These are phyloP conservation scores for Zostera marina DNA, from an alignment of 116 monocot genomes.

Conservation along the genomic window DNA sequence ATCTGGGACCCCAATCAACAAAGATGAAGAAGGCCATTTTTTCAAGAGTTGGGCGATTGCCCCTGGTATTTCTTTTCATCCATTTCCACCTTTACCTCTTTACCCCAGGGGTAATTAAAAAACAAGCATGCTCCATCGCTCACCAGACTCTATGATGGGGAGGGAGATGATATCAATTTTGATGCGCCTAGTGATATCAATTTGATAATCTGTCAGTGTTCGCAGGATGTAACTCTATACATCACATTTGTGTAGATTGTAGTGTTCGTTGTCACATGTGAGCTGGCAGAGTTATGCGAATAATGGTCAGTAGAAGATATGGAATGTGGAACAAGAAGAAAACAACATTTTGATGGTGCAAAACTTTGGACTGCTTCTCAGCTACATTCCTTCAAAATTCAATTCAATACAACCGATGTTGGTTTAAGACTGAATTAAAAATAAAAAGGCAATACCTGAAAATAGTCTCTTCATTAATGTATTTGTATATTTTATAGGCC, in stretches of 20 bases:
- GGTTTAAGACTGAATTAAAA: neutral
- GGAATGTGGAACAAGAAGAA: neutral
- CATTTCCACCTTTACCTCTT: conserved; percentile 18
- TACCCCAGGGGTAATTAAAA: conserved; percentile 6
- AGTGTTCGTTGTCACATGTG: neutral
- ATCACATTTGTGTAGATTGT: neutral
- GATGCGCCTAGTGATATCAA: neutral
- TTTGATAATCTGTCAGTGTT: neutral
- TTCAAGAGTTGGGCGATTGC: conserved; percentile 11
- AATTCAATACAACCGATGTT: conserved; percentile 3
- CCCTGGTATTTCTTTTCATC: conserved; percentile 22
- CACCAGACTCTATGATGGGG: neutral
- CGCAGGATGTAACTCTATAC: neutral
- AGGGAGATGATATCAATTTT: neutral
- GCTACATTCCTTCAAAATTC: conserved; percentile 1
- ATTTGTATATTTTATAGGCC: neutral
- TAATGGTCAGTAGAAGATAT: conserved; percentile 2
- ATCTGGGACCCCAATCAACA: conserved; percentile 8
- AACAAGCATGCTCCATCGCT: neutral
- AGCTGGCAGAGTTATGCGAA: neutral
- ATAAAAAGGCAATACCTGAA: neutral
- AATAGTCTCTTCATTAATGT: neutral
- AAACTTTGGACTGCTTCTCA: neutral
- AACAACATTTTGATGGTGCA: neutral
- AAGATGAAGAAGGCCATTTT: neutral